These are phyloP conservation scores for Phytophthora ramorum DNA, from an alignment of 352 stramenopile genomes.

Conservation along the genomic window DNA sequence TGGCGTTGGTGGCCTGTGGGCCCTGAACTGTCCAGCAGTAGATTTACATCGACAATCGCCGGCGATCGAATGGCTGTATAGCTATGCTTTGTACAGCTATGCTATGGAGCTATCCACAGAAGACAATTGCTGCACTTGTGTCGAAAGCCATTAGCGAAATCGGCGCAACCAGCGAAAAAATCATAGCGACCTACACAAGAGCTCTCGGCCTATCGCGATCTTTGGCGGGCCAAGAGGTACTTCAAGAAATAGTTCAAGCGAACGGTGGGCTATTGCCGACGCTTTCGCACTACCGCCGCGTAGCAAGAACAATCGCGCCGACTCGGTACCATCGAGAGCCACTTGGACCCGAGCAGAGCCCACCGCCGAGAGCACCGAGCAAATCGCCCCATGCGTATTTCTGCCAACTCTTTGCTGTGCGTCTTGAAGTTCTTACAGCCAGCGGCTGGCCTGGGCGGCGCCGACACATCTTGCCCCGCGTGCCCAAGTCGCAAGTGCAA, in stretches of 20 bases:
- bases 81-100: too few species aligned
- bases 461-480: slow-evolving; percentile 25
- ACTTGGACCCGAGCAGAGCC: too few species aligned
- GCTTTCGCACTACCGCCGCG: neutral
- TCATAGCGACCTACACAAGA: too few species aligned
- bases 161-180: too few species aligned
- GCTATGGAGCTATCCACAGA: too few species aligned
- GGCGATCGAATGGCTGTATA: neutral
- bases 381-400: slow-evolving; percentile 21
- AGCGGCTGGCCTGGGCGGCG: neutral
- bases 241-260: neutral
- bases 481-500: slow-evolving; percentile 29
- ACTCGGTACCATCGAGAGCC: too few species aligned
- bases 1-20: neutral
- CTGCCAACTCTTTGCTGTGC: slow-evolving; percentile 10
- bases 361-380: neutral
- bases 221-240: slow-evolving; percentile 11
- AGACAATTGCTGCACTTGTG: too few species aligned
- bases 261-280: neutral
- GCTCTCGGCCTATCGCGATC: slow-evolving; percentile 2
- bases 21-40: neutral
- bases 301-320: too few species aligned
- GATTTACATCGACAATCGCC: neutral
- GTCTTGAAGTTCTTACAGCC: slow-evolving; percentile 12
- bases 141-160: neutral